Evolutionary conservation across 2,329 filamentous ascomycete species (phyloP).

Genomic region (Chrysoporthe austroafricana): DNA sequence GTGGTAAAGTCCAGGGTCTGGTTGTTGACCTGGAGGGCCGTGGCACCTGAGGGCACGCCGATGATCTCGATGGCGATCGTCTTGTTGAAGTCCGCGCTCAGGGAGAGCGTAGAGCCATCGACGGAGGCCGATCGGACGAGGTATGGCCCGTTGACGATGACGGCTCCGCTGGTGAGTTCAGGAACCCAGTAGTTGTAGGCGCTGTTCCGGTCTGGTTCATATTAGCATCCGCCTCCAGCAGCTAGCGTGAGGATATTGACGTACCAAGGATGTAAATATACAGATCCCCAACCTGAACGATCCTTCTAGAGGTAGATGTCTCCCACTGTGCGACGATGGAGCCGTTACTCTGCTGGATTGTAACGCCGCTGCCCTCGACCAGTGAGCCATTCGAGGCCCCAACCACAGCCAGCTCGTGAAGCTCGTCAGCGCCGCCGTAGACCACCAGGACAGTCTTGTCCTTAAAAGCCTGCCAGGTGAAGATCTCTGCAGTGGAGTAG

Average conservation of each 20-base stretch:
- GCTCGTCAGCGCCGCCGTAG: slow-evolving; percentile 65
- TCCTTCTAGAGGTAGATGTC: slow-evolving; percentile 36
- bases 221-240: background rate
- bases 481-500: slow-evolving; percentile 72
- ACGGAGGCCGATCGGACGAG: slow-evolving; percentile 64
- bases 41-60: slow-evolving; percentile 56
- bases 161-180: slow-evolving; percentile 47
- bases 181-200: slow-evolving; percentile 73
- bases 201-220: slow-evolving; percentile 47
- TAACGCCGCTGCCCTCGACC: slow-evolving; percentile 33
- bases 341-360: slow-evolving; percentile 29
- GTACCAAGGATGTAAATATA: slow-evolving; percentile 52
- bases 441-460: slow-evolving; percentile 64
- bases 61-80: slow-evolving; percentile 72
- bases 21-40: slow-evolving; percentile 50
- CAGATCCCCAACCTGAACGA: slow-evolving; percentile 43
- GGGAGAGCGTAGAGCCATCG: slow-evolving; percentile 56
- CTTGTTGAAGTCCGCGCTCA: slow-evolving; percentile 73
- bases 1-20: slow-evolving; percentile 42
- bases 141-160: slow-evolving; percentile 67
- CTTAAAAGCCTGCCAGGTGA: slow-evolving; percentile 69
- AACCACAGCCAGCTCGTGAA: slow-evolving; percentile 63
- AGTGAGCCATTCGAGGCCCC: slow-evolving; percentile 8
- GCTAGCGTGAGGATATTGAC: background rate
- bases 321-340: slow-evolving; percentile 39